Evolutionary conservation across 352 stramenopile genomes (phyloP), one percentile per base, ranked within the genome.

Genomic region (Globisporangium heterothallicum): DNA sequence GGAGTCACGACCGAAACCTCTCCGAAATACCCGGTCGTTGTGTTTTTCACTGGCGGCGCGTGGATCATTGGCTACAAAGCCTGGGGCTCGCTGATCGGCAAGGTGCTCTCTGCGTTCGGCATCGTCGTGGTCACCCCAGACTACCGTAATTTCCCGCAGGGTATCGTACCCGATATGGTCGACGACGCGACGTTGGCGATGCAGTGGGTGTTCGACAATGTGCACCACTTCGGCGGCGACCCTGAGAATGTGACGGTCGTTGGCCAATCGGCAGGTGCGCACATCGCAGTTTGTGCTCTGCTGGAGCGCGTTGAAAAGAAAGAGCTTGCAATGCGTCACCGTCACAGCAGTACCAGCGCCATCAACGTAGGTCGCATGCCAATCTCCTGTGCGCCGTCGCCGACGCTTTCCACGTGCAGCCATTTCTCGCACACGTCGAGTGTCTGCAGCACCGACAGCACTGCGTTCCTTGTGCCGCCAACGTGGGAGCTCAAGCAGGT

Each of bases 61-160:
- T 97, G 88, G 87, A 96, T 96, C 57, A 97, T 97, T 36, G 87
- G 90, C 4, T 96, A 97, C 70, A 96, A 96, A 67, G 88, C 86
- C 19, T 97, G 88, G 88, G 87, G 86, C 4, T 69, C 86, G 2
- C 67, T 97, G 10, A 78, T 97, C 53, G 88, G 78, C 49, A 74
- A 85, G 22, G 81, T 82, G 1, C 53, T 97, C 13, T 76, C 74
- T 4, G 72, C 76, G 3, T 70, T 81, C 26, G 84, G 84, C 7
- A 66, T 97, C 47, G 68, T 97, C 2, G 79, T 96, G 3, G 74
- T 97, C 42, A 92, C 90, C 56, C 89, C 91, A 1, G 91, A 97
- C 67, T 96, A 97, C 49, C 70, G 86, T 27, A 97, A 97, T 58
- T 97, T 96, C 59, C 91, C 91, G 0, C 80, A 92, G 36, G 84